Evolutionary conservation across 169 alveolate species (phyloP).

Genomic region (Cryptosporidium felis): DNA sequence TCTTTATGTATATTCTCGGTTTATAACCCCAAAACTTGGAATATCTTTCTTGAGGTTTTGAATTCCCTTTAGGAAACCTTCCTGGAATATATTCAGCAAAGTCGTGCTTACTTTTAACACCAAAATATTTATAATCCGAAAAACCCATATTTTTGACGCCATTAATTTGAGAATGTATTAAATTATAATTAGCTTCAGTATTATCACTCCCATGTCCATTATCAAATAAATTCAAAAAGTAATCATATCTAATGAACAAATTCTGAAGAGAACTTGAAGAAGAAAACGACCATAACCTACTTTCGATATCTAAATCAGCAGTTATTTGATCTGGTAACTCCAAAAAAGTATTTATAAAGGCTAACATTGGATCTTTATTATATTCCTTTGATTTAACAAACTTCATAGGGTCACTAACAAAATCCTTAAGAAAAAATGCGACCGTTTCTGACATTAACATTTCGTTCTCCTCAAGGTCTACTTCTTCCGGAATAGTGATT

Average conservation of each 20-base stretch:
- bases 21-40: slow-evolving; percentile 59
- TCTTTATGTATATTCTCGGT: slow-evolving; percentile 15
- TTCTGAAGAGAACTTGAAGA: not conserved
- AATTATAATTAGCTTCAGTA: not conserved
- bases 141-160: too few relatives aligned
- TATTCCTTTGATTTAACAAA: slow-evolving; percentile 27
- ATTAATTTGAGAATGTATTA: too few relatives aligned
- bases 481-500: slow-evolving; percentile 9
- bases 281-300: not conserved
- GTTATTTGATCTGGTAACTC: not conserved
- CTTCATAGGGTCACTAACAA: slow-evolving; percentile 17
- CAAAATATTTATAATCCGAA: too few relatives aligned
- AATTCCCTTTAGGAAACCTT: too few relatives aligned
- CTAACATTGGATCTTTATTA: slow-evolving; percentile 25
- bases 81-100: too few relatives aligned
- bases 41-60: slow-evolving; percentile 21
- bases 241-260: slow-evolving; percentile 33
- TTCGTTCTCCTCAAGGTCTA: slow-evolving; percentile 26
- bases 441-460: not conserved
- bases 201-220: not conserved
- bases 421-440: not conserved
- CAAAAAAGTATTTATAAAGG: not conserved
- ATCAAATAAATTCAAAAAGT: not conserved
- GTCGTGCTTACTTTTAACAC: too few relatives aligned
- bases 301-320: not conserved